These are phyloP conservation scores for Tricholoma matsutake DNA, from an alignment of 768 basidiomycete species.

Conservation along the genomic window DNA sequence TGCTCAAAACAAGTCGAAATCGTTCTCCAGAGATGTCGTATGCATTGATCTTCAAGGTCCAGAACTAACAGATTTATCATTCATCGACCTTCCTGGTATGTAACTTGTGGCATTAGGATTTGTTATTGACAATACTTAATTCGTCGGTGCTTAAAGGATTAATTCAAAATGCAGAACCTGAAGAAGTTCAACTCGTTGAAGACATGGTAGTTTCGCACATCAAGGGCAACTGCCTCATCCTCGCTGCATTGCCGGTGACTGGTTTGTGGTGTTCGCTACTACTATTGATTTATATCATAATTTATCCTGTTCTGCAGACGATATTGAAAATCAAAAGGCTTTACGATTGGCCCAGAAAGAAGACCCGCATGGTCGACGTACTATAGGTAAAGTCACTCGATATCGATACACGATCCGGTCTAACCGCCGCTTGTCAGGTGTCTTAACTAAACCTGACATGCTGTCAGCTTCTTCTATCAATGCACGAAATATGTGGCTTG, in stretches of 20 bases:
- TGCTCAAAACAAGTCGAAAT: constrained; percentile 7
- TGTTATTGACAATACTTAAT: not conserved
- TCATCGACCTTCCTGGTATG: constrained; percentile 39
- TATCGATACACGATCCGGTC: not conserved
- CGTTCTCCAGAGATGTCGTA: constrained; percentile 40
- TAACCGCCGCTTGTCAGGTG: constrained; percentile 31
- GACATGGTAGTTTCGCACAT: constrained; percentile 49
- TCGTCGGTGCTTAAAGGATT: constrained; percentile 32
- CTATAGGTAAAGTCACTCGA: constrained; percentile 38
- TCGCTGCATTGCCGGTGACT: constrained; percentile 53
- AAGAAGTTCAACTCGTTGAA: constrained; percentile 43
- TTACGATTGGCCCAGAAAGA: constrained; percentile 41
- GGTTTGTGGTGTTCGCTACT: constrained; percentile 28
- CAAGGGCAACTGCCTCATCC: constrained; percentile 47
- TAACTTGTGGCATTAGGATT: not conserved
- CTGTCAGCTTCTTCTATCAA: constrained; percentile 35
- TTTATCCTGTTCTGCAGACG: constrained; percentile 33
- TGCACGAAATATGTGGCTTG: constrained; percentile 38
- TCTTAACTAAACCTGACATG: constrained; percentile 55
- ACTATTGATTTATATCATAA: not conserved
- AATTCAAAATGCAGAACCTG: constrained; percentile 45
- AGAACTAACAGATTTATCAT: constrained; percentile 34
- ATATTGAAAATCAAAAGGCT: constrained; percentile 59
- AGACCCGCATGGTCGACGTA: constrained; percentile 46
- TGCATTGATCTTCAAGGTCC: constrained; percentile 39